A percentile compares a stretch with the other conserved stretches of the same genome.
Evolutionary conservation across 305 asterid species (phyloP).

Genomic region (Andrographis paniculata): DNA sequence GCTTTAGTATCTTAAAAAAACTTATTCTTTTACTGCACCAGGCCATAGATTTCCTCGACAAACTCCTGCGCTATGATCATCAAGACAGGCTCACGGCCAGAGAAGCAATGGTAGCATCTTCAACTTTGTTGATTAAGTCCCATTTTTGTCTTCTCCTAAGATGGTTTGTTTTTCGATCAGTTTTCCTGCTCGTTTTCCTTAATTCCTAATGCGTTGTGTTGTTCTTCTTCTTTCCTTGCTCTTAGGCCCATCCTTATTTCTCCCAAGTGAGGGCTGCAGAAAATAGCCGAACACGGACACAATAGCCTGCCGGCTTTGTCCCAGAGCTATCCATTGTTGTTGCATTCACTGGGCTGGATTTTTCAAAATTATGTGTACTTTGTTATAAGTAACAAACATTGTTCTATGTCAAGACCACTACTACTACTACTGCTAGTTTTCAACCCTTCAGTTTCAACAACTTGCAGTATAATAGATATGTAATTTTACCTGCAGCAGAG

Average conservation of each 20-base stretch:
- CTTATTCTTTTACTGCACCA: slow-evolving; percentile 17
- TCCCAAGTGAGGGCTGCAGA: slow-evolving; percentile 70
- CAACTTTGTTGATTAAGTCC: no score
- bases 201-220: background rate
- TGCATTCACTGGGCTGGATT: slow-evolving; percentile 3
- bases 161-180: background rate
- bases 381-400: no score
- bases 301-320: slow-evolving; percentile 24
- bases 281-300: slow-evolving; percentile 52
- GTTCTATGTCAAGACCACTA: no score
- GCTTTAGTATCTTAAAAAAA: background rate
- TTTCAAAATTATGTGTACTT: no score
- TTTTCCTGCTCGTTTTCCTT: background rate
- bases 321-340: background rate
- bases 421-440: no score
- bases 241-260: slow-evolving; percentile 62
- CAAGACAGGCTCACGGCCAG: slow-evolving; percentile 68
- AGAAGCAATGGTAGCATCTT: slow-evolving; percentile 58
- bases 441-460: no score
- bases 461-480: no score
- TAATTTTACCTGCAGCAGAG: no score
- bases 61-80: slow-evolving; percentile 72
- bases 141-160: background rate
- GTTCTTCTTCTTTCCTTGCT: background rate
- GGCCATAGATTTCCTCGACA: slow-evolving; percentile 78